Evolutionary conservation across 2,329 filamentous ascomycete genomes (phyloP).

Genomic region (Xylaria sp.): DNA sequence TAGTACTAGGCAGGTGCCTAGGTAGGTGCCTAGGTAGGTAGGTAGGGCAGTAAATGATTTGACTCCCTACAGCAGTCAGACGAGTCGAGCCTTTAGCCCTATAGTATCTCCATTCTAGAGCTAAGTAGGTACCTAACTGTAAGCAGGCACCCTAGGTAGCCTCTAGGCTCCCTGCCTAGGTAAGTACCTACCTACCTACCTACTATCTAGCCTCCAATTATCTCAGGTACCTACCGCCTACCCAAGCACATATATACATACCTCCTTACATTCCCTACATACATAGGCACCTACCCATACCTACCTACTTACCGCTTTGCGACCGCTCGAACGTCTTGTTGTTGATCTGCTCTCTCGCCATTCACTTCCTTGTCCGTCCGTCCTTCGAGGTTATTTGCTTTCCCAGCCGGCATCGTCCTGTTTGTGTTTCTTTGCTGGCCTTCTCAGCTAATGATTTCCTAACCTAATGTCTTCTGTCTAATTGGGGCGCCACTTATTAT

Average conservation of each 20-base stretch:
- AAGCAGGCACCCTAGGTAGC: not conserved
- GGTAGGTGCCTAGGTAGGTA: too few relatives aligned
- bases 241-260: too few relatives aligned
- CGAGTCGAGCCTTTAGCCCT: too few relatives aligned
- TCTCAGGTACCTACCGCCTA: too few relatives aligned
- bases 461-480: conserved; percentile 25
- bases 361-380: not conserved
- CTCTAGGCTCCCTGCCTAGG: not conserved
- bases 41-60: too few relatives aligned
- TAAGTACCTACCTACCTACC: too few relatives aligned
- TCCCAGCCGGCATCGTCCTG: not conserved
- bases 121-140: not conserved
- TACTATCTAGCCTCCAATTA: not conserved
- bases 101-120: not conserved
- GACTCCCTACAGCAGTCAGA: too few relatives aligned
- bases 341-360: not conserved
- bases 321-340: not conserved
- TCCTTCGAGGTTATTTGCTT: not conserved
- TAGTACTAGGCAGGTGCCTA: too few relatives aligned
- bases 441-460: conserved; percentile 10
- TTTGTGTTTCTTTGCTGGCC: not conserved
- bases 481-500: conserved; percentile 11
- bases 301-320: too few relatives aligned
- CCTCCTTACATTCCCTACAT: too few relatives aligned
- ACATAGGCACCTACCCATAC: too few relatives aligned